phyloP scores from a whole-genome alignment of 176 grass and related monocot species.

The Aechmea fasciata region DNA sequence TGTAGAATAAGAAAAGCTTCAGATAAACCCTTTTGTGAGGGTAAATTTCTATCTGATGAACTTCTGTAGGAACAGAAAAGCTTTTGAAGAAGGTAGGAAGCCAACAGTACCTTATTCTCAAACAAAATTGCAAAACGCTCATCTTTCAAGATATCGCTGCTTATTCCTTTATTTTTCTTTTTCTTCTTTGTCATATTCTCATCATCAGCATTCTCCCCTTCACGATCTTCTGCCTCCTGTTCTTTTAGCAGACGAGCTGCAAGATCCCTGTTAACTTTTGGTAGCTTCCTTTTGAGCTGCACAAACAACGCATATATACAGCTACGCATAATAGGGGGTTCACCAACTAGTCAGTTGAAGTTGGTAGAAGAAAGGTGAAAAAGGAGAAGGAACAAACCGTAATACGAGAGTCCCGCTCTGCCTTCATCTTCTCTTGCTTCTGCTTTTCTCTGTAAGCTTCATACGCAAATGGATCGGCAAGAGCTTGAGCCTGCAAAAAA shows the following conservation, averaged over 20 bases:
- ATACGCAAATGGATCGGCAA: slow-evolving; percentile 43
- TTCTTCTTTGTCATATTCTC: slow-evolving; percentile 37
- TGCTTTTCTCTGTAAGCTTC: slow-evolving; percentile 37
- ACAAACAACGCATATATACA: slow-evolving; percentile 6
- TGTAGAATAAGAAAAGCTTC: background rate
- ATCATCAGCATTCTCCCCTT: slow-evolving; percentile 48
- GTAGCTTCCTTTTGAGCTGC: slow-evolving; percentile 52
- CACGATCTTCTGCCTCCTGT: slow-evolving; percentile 45
- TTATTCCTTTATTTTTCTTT: slow-evolving; percentile 35
- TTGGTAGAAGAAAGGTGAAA: background rate
- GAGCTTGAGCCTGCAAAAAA: slow-evolving; percentile 42
- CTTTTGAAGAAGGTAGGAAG: background rate
- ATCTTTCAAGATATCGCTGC: slow-evolving; percentile 40
- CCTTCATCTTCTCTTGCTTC: slow-evolving; percentile 61
- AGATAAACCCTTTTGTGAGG: background rate
- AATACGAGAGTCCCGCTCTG: slow-evolving; percentile 51
- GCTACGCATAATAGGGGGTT: no score
- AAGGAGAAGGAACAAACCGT: slow-evolving; percentile 38
- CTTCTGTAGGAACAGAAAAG: background rate
- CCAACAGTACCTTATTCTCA: slow-evolving; percentile 40
- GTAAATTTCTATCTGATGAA: no score
- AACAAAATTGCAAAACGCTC: slow-evolving; percentile 56
- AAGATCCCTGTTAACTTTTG: slow-evolving; percentile 88
- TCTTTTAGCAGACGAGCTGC: slow-evolving; percentile 29
- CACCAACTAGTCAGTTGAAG: background rate